A percentile compares a stretch with the other conserved stretches of the same genome.
phyloP scores from a whole-genome alignment of 2,329 filamentous ascomycete genomes.

The Helicocarpus griseus region DNA sequence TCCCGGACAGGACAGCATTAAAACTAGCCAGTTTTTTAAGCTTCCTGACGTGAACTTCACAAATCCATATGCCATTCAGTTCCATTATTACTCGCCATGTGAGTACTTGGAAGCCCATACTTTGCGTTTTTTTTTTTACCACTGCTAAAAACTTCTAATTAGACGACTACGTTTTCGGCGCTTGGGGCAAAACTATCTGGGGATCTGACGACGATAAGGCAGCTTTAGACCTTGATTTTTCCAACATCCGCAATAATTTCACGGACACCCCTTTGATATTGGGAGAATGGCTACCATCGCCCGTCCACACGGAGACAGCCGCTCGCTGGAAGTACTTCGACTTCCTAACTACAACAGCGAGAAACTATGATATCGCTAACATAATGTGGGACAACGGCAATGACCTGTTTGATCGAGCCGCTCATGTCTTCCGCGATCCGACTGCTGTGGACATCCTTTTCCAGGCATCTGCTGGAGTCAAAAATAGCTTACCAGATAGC shows the following conservation, averaged over 20 bases:
- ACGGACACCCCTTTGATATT: constrained; percentile 46
- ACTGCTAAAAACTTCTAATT: not conserved
- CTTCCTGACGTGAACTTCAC: constrained; percentile 39
- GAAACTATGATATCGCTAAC: constrained; percentile 41
- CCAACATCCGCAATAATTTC: constrained; percentile 45
- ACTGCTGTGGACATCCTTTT: constrained; percentile 40
- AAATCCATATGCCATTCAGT: constrained; percentile 52
- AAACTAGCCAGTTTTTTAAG: constrained; percentile 48
- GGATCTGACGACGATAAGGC: constrained; percentile 46
- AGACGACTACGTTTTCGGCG: constrained; percentile 30
- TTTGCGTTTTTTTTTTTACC: too few relatives aligned
- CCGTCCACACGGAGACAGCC: constrained; percentile 43
- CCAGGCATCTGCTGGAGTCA: constrained; percentile 33
- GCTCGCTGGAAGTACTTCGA: constrained; percentile 52
- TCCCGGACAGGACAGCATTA: constrained; percentile 40
- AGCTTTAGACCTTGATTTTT: constrained; percentile 41
- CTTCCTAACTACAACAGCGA: constrained; percentile 41
- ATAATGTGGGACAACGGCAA: constrained; percentile 53
- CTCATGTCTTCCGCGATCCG: constrained; percentile 42
- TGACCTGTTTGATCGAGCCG: constrained; percentile 45
- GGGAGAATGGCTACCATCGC: constrained; percentile 48
- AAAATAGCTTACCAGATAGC: constrained; percentile 44
- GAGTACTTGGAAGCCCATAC: constrained; percentile 10
- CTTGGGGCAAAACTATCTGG: constrained; percentile 53
- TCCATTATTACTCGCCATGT: constrained; percentile 49